Evolutionary conservation across 805 yeast genomes (phyloP), one percentile per base, ranked within the genome.

Genomic region (Saccharomycopsis sp.): DNA sequence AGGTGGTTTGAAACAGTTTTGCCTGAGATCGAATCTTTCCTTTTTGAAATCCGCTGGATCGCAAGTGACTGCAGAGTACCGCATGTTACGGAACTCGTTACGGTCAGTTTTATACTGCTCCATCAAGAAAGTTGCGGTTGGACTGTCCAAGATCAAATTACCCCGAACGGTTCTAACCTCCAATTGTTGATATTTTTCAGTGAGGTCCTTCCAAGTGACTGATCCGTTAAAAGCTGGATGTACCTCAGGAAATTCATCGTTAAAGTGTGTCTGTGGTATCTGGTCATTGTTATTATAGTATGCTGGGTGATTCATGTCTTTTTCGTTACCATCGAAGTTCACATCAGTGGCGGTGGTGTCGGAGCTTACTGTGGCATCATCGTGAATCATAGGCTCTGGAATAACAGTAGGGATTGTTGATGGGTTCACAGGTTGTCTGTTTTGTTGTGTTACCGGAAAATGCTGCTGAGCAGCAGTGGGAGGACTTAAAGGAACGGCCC

Each of bases 51-150:
- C 75, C 8, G 74, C 67, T 0, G 97, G 97, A 48, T 89, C 94
- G 58, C 95, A 81, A 1, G 97, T 89, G 16, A 84, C 87, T 0
- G 96, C 96, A 43, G 92, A 85, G 60, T 88, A 89, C 58, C 97
- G 72, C 89, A 89, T 80, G 53, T 80, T 85, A 25, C 76, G 69
- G 68, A 80, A 81, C 64, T 89, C 82, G 57, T 88, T 56, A 52
- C 65, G 23, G 45, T 72, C 54, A 55, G 68, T 62, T 34, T 64
- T 56, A 52, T 71, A 78, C 51, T 73, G 73, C 30, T 62, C 58
- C 30, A 81, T 61, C 36, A 85, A 66, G 36, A 73, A 68, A 20
- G 73, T 70, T 12, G 92, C 75, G 1, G 85, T 87, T 8, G 94
- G 95, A 55, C 94, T 86, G 60, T 86, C 95, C 45, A 86, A 69